These are phyloP conservation scores for Metarhizium rileyi DNA, from an alignment of 2,329 filamentous ascomycete species.

Conservation along the genomic window DNA sequence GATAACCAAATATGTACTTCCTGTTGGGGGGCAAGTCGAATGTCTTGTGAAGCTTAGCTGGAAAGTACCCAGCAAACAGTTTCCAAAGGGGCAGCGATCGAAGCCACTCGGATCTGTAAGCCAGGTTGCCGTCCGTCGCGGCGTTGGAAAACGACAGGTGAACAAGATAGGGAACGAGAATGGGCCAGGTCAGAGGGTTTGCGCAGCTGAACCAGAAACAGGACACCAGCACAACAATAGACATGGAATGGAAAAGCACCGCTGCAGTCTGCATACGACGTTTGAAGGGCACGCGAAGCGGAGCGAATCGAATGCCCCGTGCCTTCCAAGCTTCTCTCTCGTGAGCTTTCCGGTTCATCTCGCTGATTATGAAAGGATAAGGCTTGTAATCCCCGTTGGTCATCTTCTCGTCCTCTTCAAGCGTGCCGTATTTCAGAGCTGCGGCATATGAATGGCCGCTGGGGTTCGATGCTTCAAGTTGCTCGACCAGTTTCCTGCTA, in stretches of 20 bases:
- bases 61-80: constrained; percentile 88
- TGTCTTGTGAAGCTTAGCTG: constrained; percentile 78
- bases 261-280: constrained; percentile 70
- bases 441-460: background rate
- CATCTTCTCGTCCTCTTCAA: background rate
- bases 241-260: constrained; percentile 63
- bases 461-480: background rate
- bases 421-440: background rate
- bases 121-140: constrained; percentile 64
- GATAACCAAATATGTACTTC: constrained; percentile 96
- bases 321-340: constrained; percentile 25
- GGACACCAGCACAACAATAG: constrained; percentile 60
- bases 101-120: constrained; percentile 63
- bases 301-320: constrained; percentile 70
- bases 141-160: constrained; percentile 75
- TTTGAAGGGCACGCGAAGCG: constrained; percentile 61
- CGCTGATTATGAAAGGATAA: constrained; percentile 20
- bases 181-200: constrained; percentile 85
- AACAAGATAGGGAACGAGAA: constrained; percentile 65
- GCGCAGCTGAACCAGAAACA: constrained; percentile 86
- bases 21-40: constrained; percentile 66
- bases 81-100: constrained; percentile 71
- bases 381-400: constrained; percentile 9
- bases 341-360: constrained; percentile 10
- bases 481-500: background rate